Percentiles rank a stretch among this genome's conserved stretches.
phyloP scores from a whole-genome alignment of 352 stramenopile genomes.

The Phytophthora aleatoria region DNA sequence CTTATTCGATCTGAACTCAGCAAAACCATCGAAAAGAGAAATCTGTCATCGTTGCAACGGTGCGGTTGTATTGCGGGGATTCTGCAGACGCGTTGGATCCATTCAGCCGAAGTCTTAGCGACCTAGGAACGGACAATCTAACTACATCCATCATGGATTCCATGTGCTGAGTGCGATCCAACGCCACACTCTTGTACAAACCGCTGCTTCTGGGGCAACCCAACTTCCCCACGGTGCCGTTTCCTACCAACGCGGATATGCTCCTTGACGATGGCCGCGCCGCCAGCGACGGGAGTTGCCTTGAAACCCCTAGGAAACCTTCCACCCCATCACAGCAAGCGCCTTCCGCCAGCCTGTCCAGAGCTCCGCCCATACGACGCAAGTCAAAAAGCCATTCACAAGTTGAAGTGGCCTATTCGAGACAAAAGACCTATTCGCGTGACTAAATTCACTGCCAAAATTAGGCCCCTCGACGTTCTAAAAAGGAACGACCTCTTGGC shows the following conservation, averaged over 20 bases:
- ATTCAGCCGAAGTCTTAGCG: not conserved
- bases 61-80: not conserved
- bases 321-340: constrained; percentile 15
- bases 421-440: constrained; percentile 5
- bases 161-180: not conserved
- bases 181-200: constrained; percentile 20
- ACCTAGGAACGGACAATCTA: constrained; percentile 14
- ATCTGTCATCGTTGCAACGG: constrained; percentile 1
- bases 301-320: constrained; percentile 34
- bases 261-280: constrained; percentile 6
- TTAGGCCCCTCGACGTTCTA: constrained; percentile 24
- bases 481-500: constrained; percentile 30
- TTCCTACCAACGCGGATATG: constrained; percentile 5
- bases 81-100: not conserved
- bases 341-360: constrained; percentile 18
- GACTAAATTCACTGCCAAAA: constrained; percentile 25
- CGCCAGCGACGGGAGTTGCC: not conserved
- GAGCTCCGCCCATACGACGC: constrained; percentile 5
- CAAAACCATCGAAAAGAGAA: constrained; percentile 4
- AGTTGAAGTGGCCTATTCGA: constrained; percentile 10
- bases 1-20: constrained; percentile 14
- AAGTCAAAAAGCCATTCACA: not conserved
- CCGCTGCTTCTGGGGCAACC: constrained; percentile 17
- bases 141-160: constrained; percentile 1
- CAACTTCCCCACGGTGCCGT: constrained; percentile 9